Conservation (phyloP, 1,139 yeast genomes). For the Candida buenavistaensis region DNA sequence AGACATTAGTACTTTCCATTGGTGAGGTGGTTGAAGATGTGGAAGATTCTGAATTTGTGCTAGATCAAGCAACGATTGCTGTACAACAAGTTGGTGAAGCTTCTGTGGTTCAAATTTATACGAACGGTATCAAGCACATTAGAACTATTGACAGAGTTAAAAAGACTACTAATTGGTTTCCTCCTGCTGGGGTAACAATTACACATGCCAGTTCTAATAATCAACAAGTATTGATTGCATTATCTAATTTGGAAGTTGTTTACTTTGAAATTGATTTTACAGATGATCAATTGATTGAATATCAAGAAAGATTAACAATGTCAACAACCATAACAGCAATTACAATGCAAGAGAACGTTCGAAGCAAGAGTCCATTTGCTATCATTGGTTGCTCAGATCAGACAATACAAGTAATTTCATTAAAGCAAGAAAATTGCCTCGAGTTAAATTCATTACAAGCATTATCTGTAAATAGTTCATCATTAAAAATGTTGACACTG, state of each 20-base stretch:
- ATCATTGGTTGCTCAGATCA: conserved; percentile 74
- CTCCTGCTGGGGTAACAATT: conserved; percentile 77
- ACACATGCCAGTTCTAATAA: conserved; percentile 60
- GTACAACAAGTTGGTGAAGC: conserved; percentile 68
- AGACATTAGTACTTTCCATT: conserved; percentile 72
- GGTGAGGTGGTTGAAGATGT: conserved; percentile 83
- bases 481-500: conserved; percentile 39
- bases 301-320: conserved; percentile 61
- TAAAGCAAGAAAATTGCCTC: conserved; percentile 62
- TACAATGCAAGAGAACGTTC: conserved; percentile 6
- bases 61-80: conserved; percentile 61
- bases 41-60: conserved; percentile 58
- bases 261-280: conserved; percentile 77
- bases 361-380: conserved; percentile 57
- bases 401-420: conserved; percentile 67
- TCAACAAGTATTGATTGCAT: conserved; percentile 66
- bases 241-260: conserved; percentile 72
- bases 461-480: conserved; percentile 57
- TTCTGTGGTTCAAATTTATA: conserved; percentile 72
- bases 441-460: conserved; percentile 69
- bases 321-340: conserved; percentile 47
- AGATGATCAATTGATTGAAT: conserved; percentile 68
- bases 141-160: conserved; percentile 21
- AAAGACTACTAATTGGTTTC: conserved; percentile 66
- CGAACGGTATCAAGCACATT: conserved; percentile 72